These are phyloP conservation scores for Globisporangium cylindrosporum DNA, from an alignment of 352 stramenopile species.

Conservation along the genomic window DNA sequence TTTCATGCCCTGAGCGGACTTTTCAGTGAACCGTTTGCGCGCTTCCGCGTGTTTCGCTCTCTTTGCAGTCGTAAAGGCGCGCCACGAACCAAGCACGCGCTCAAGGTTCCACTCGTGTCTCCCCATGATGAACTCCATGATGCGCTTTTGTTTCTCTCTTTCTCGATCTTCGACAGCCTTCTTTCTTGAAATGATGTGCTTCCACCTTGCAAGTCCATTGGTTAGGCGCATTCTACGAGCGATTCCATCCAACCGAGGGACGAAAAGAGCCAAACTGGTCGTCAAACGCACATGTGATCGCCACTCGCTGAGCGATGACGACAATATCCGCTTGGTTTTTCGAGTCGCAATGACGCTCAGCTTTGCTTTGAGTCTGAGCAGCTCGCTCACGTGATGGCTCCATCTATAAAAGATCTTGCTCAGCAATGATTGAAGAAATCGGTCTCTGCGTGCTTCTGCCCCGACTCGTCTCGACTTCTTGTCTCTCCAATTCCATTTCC, in stretches of 20 bases:
- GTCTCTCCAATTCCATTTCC: background rate
- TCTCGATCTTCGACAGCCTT: constrained; percentile 13
- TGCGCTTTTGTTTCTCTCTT: constrained; percentile 27
- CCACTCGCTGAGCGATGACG: background rate
- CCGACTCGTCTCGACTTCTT: background rate
- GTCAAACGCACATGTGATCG: background rate
- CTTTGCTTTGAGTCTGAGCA: background rate
- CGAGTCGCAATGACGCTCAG: background rate
- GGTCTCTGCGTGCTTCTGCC: background rate
- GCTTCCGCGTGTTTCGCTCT: constrained; percentile 8
- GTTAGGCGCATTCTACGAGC: background rate
- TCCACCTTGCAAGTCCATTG: constrained; percentile 14
- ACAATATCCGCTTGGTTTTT: background rate
- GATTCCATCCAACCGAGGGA: constrained; percentile 8
- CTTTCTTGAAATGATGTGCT: constrained; percentile 9
- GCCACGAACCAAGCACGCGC: constrained; percentile 33
- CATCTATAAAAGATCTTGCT: background rate
- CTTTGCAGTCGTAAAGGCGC: constrained; percentile 12
- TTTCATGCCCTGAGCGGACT: background rate
- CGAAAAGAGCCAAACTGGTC: background rate
- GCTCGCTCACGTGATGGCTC: background rate
- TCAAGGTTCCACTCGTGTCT: constrained; percentile 25
- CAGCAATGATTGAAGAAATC: background rate
- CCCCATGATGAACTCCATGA: constrained; percentile 35
- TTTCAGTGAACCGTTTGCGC: background rate